phyloP scores from a whole-genome alignment of 257 asterid genomes.

The Leptodermis oblonga region DNA sequence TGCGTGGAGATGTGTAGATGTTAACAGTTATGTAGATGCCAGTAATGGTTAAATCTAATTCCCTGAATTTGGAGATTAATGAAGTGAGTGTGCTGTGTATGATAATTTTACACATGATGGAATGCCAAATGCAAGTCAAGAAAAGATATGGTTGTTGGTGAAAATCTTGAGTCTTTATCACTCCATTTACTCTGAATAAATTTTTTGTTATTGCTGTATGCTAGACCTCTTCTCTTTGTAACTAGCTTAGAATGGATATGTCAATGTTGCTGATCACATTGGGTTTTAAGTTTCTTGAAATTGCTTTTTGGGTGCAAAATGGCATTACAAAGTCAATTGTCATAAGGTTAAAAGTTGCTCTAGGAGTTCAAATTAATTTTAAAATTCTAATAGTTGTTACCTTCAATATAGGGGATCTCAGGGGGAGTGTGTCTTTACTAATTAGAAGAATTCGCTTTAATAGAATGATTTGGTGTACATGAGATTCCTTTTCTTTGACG shows the following conservation, averaged over 20 bases:
- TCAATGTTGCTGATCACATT: background rate
- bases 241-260: background rate
- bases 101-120: background rate
- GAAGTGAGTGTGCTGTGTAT: background rate
- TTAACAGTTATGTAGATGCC: background rate
- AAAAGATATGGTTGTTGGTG: background rate
- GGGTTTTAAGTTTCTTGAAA: background rate
- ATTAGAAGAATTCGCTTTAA: background rate
- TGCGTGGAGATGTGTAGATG: no score
- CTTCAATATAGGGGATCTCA: background rate
- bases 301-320: background rate
- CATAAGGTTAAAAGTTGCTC: background rate
- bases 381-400: background rate
- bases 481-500: background rate
- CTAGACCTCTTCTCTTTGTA: background rate
- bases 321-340: background rate
- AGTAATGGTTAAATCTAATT: background rate
- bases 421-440: background rate
- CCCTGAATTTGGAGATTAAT: background rate
- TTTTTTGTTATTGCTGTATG: background rate
- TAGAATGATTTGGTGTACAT: background rate
- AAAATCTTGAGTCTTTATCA: background rate
- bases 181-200: background rate
- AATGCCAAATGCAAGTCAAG: background rate
- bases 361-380: no score